Percentiles rank a stretch among this genome's conserved stretches.
phyloP scores from a whole-genome alignment of 495 filamentous ascomycete genomes.

The Penicillium lagena region DNA sequence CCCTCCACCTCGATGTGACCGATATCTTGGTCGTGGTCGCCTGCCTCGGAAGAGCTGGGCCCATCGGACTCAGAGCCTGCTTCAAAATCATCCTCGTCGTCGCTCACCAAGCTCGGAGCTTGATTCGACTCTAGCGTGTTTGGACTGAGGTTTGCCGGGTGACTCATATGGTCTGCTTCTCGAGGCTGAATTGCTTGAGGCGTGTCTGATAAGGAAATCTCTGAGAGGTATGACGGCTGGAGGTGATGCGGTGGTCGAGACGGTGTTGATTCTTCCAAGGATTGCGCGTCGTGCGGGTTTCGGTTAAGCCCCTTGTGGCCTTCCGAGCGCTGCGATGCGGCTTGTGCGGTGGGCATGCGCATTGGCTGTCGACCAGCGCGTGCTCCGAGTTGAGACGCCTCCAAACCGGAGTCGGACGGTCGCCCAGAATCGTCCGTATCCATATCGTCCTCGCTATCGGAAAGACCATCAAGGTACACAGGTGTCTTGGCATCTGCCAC shows the following conservation, averaged over 20 bases:
- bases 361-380: conserved; percentile 43
- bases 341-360: conserved; percentile 50
- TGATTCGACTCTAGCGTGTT: conserved; percentile 72
- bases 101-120: conserved; percentile 80
- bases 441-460: conserved; percentile 45
- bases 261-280: conserved; percentile 24
- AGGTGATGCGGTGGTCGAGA: conserved; percentile 26
- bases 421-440: conserved; percentile 40
- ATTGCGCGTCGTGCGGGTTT: conserved; percentile 14
- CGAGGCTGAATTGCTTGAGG: conserved; percentile 26
- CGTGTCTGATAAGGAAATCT: conserved; percentile 14
- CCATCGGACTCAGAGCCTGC: conserved; percentile 46
- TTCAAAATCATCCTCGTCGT: conserved; percentile 71
- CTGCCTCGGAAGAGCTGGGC: conserved; percentile 37
- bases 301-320: conserved; percentile 50
- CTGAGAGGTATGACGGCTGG: conserved; percentile 21
- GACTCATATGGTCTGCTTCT: conserved; percentile 46
- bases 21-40: conserved; percentile 39
- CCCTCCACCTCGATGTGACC: conserved; percentile 50
- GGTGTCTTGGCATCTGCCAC: conserved; percentile 17
- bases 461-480: conserved; percentile 27
- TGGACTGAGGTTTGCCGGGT: conserved; percentile 61
- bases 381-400: conserved; percentile 10
- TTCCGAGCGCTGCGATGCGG: conserved; percentile 41
- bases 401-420: conserved; percentile 44